Evolutionary conservation across 352 stramenopile species (phyloP).

Genomic region (Globisporangium cystogenes): DNA sequence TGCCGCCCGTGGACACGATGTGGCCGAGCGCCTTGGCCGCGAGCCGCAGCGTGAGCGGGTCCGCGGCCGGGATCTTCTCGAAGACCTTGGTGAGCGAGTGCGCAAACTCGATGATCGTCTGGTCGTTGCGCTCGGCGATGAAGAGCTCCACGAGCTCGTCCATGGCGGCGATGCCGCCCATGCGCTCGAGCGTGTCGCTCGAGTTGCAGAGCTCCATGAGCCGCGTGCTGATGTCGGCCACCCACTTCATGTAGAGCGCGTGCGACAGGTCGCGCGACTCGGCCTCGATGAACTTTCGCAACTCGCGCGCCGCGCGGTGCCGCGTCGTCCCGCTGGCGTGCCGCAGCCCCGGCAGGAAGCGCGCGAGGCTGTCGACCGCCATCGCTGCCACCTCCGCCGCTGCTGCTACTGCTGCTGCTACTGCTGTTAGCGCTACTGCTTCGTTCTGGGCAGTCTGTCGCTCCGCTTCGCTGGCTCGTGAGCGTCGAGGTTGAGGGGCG

Average conservation of each 20-base stretch:
- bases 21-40: constrained; percentile 80
- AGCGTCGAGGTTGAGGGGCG: too few species aligned
- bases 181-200: constrained; percentile 68
- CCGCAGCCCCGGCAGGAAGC: constrained; percentile 73
- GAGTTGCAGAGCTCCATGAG: constrained; percentile 85
- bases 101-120: constrained; percentile 88
- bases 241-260: constrained; percentile 83
- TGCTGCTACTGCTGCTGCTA: too few species aligned
- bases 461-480: too few species aligned
- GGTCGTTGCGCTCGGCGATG: constrained; percentile 85
- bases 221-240: constrained; percentile 73
- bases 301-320: constrained; percentile 59
- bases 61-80: constrained; percentile 78
- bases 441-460: too few species aligned
- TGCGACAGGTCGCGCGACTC: constrained; percentile 83
- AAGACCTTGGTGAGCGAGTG: constrained; percentile 85
- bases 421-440: too few species aligned
- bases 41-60: constrained; percentile 65
- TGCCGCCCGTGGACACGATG: constrained; percentile 83
- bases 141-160: constrained; percentile 88
- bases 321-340: constrained; percentile 58
- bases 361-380: constrained; percentile 46
- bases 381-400: background rate
- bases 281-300: constrained; percentile 82
- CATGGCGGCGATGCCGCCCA: constrained; percentile 85